These are phyloP conservation scores for Ichthyophonus hoferi DNA, from an alignment of 208 protist species.

Conservation along the genomic window DNA sequence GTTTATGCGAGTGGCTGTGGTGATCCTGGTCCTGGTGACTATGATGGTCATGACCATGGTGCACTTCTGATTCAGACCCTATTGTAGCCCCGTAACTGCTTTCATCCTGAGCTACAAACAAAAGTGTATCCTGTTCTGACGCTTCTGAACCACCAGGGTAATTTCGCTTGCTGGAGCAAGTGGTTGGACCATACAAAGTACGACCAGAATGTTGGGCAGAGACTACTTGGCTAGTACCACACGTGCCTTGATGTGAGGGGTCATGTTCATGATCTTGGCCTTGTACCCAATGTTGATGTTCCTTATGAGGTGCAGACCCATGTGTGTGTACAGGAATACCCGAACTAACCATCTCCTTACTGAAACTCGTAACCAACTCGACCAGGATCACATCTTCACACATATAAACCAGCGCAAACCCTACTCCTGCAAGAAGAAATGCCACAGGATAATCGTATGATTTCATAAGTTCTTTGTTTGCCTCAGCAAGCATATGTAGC, in stretches of 20 bases:
- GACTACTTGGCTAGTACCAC: not conserved
- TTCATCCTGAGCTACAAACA: not conserved
- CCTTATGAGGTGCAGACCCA: not conserved
- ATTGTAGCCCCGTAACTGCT: not conserved
- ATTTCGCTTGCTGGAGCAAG: not conserved
- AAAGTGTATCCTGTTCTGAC: not conserved
- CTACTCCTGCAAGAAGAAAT: conserved; percentile 17
- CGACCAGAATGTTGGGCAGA: not conserved
- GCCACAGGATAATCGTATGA: conserved; percentile 19
- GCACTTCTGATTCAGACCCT: not conserved
- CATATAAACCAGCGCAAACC: conserved; percentile 23
- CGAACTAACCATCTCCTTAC: not conserved
- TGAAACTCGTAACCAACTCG: not conserved
- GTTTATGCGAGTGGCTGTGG: not conserved
- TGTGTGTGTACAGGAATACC: not conserved
- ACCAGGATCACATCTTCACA: conserved; percentile 22
- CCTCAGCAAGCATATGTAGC: conserved; percentile 27
- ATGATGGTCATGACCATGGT: too few species aligned
- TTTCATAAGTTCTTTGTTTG: not conserved
- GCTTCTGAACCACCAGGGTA: not conserved
- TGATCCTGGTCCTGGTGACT: too few species aligned
- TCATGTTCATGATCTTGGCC: not conserved
- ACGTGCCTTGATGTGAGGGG: not conserved
- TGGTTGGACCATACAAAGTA: not conserved
- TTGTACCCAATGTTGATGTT: not conserved